Percentiles rank a stretch among this genome's conserved stretches.
Conservation (phyloP, 768 basidiomycete genomes). For the Leccinum olivaceopallidum region DNA sequence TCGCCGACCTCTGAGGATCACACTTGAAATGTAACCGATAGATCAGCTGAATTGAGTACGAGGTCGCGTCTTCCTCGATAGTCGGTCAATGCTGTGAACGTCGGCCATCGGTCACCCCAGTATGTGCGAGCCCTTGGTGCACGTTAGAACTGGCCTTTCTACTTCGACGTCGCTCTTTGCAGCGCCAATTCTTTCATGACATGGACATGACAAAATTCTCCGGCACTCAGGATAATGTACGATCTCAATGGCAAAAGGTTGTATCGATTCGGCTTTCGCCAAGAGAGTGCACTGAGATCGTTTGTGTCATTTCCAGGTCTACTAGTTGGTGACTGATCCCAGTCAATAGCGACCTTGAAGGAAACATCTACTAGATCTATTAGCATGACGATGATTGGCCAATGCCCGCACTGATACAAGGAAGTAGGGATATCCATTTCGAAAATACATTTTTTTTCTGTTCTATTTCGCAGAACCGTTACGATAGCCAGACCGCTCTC, state of each 20-base stretch:
- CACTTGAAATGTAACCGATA: background rate
- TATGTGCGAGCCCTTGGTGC: background rate
- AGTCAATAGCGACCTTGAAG: background rate
- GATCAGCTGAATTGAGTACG: too few relatives aligned
- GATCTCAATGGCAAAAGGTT: background rate
- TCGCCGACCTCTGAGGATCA: background rate
- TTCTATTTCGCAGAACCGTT: background rate
- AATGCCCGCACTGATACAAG: conserved; percentile 29
- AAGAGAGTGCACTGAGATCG: background rate
- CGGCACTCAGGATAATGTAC: background rate
- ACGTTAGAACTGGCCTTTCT: too few relatives aligned
- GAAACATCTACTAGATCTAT: background rate
- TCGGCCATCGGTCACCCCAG: background rate
- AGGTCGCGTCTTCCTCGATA: background rate
- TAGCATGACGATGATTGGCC: background rate
- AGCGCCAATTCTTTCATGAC: background rate
- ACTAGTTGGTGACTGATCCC: too few relatives aligned
- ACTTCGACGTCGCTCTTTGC: too few relatives aligned
- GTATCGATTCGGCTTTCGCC: background rate
- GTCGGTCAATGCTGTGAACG: too few relatives aligned
- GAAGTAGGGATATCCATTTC: conserved; percentile 72
- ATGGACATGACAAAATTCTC: too few relatives aligned
- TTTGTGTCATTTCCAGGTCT: too few relatives aligned
- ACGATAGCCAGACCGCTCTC: conserved; percentile 19
- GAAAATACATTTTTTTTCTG: conserved; percentile 40